Base-by-base conservation (phyloP, 306 rosid species). In the Cucumis hystrix region DNA sequence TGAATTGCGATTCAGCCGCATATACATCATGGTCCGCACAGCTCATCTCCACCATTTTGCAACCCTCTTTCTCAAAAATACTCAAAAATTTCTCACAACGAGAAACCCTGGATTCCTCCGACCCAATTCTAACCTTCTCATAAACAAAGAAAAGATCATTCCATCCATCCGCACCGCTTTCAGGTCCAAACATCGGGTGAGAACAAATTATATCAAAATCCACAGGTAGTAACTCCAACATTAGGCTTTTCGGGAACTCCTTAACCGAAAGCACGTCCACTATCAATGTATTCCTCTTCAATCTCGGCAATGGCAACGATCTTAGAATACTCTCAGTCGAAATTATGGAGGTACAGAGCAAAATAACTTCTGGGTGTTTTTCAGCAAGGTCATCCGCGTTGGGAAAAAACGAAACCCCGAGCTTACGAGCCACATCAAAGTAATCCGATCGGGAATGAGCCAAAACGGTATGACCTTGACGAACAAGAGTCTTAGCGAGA, bases 111-210 rank as follows among this genome's bases (percentile, higher is more conserved):
- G 83, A 74, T 1, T 82, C 89, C 10, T 89, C 91, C 1, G 74
- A n/a, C 11, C 86, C 88, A 30, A 93, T 82, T 52, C 98, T 83
- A 74, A 89, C 97, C 79, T 83, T 91, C 37, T 91, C 97, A 68
- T 67, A 93, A 3, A 83, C 89, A 8, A 88, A 89, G 9, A 62
- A 74, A 10, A 84, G 90, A 0, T 87, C 93, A 8, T 39, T 73
- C 98, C 97, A 91, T 2, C 87, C 85, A 6, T 15, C 33, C 23
- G 60, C 69, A 0, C 80, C 96, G 80, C 93, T 87, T 57, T 91
- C 86, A 16, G 97, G 98, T 12, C 97, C 98, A 51, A 93, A 93
- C 98, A 93, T 91, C 0, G 97, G 98, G 56, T 93, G 98, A 1
- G 91, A 70, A 64, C 96, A 91, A 23, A 93, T 30, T 3, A 91